Percentiles rank a stretch among this genome's conserved stretches.
phyloP scores from a whole-genome alignment of 192 early-diverging fungal genomes.

The Umbelopsis sp. region DNA sequence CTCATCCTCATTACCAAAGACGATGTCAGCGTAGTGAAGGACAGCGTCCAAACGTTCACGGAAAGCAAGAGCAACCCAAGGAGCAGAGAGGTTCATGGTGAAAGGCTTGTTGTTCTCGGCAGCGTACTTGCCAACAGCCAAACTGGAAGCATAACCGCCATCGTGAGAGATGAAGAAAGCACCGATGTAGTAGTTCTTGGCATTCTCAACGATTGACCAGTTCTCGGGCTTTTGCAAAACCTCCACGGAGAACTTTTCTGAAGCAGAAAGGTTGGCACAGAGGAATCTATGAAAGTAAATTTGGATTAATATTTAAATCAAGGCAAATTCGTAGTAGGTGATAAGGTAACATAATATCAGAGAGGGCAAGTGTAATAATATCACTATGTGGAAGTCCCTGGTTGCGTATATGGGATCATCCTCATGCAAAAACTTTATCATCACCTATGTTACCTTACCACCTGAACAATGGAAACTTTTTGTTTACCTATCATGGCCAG shows the following conservation, averaged over 20 bases:
- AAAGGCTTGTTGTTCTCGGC: slow-evolving; percentile 83
- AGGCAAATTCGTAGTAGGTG: not conserved
- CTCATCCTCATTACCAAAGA: slow-evolving; percentile 98
- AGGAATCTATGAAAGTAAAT: slow-evolving; percentile 63
- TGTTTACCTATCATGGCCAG: slow-evolving; percentile 70
- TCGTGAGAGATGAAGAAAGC: slow-evolving; percentile 89
- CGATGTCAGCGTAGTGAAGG: slow-evolving; percentile 85
- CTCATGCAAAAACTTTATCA: slow-evolving; percentile 16
- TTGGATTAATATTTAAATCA: not conserved
- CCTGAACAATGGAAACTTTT: not conserved
- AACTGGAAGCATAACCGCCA: slow-evolving; percentile 83
- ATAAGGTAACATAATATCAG: slow-evolving; percentile 1
- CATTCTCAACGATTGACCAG: slow-evolving; percentile 87
- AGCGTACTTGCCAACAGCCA: slow-evolving; percentile 89
- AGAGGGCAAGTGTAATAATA: slow-evolving; percentile 21
- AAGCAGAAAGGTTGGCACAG: slow-evolving; percentile 93
- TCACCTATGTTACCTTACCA: slow-evolving; percentile 1
- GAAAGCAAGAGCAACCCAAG: slow-evolving; percentile 95
- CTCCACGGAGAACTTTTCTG: slow-evolving; percentile 80
- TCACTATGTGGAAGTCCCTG: not conserved
- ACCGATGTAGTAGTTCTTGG: slow-evolving; percentile 91
- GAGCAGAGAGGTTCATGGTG: slow-evolving; percentile 93
- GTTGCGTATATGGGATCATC: slow-evolving; percentile 22
- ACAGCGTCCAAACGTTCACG: slow-evolving; percentile 76
- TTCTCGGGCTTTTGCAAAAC: slow-evolving; percentile 61